A percentile compares a stretch with the other conserved stretches of the same genome.
Evolutionary conservation across 768 basidiomycete genomes (phyloP).

Genomic region (Lentinula lateritia): DNA sequence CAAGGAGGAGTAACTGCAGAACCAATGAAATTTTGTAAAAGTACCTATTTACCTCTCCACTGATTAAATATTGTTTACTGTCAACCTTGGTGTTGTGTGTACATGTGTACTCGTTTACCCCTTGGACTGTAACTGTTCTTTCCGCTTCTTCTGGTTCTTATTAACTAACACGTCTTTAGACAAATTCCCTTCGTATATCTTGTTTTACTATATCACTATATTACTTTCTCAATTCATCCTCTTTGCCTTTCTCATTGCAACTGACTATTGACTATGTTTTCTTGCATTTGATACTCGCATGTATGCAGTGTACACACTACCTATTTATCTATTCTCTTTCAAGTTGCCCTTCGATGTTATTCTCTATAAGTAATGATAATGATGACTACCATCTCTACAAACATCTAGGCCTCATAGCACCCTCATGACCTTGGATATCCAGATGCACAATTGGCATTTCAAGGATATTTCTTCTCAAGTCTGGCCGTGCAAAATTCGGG

Average conservation of each 20-base stretch:
- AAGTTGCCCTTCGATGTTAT: neutral
- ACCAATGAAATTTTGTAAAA: neutral
- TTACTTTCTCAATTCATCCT: neutral
- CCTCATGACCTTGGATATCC: too few relatives aligned
- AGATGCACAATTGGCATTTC: too few relatives aligned
- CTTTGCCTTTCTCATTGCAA: neutral
- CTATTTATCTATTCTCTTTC: neutral
- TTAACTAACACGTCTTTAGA: neutral
- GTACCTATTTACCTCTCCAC: conserved; percentile 1
- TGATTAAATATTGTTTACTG: neutral
- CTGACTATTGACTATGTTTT: neutral
- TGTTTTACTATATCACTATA: neutral
- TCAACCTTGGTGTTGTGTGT: neutral
- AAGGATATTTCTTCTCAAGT: too few relatives aligned
- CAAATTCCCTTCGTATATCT: neutral
- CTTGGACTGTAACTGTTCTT: neutral
- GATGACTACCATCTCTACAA: neutral
- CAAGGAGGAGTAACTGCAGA: neutral
- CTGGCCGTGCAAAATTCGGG: too few relatives aligned
- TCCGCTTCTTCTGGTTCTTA: neutral
- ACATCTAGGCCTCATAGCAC: too few relatives aligned
- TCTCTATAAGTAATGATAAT: neutral
- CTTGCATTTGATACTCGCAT: neutral
- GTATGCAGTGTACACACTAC: neutral
- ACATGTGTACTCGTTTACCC: neutral